phyloP scores from a whole-genome alignment of 1,139 yeast genomes.

The Saccharomyces uvarum region DNA sequence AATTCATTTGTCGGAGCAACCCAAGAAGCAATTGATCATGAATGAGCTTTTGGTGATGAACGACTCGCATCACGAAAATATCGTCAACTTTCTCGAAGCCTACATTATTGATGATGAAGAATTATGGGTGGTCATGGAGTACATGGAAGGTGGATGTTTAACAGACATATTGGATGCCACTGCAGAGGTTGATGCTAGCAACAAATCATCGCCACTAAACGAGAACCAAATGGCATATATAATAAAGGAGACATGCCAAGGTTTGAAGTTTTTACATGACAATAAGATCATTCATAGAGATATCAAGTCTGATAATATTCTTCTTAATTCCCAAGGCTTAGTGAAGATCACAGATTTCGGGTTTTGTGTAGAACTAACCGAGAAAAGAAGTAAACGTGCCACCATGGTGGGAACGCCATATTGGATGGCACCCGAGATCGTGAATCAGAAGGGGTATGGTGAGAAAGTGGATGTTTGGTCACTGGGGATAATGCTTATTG shows the following conservation, averaged over 20 bases:
- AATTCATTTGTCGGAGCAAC: slow-evolving; percentile 85
- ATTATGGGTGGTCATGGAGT: slow-evolving; percentile 89
- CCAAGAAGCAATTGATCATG: slow-evolving; percentile 82
- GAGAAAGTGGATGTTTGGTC: slow-evolving; percentile 97
- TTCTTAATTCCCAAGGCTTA: slow-evolving; percentile 73
- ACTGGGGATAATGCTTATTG: slow-evolving; percentile 92
- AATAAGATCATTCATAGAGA: slow-evolving; percentile 91
- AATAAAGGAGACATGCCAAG: slow-evolving; percentile 81
- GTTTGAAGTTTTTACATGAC: slow-evolving; percentile 79
- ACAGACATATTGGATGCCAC: slow-evolving; percentile 80
- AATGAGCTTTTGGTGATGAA: slow-evolving; percentile 92
- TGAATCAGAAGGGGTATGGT: slow-evolving; percentile 87
- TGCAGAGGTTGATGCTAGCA: slow-evolving; percentile 32
- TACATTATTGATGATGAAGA: slow-evolving; percentile 49
- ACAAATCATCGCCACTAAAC: slow-evolving; percentile 34
- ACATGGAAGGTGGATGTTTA: slow-evolving; percentile 78
- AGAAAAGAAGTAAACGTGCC: slow-evolving; percentile 82
- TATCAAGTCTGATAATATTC: slow-evolving; percentile 86
- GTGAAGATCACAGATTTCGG: slow-evolving; percentile 96
- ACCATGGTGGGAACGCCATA: slow-evolving; percentile 98
- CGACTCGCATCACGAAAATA: slow-evolving; percentile 79
- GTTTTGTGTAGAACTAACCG: slow-evolving; percentile 90
- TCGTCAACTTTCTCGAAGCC: slow-evolving; percentile 83
- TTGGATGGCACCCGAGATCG: slow-evolving; percentile 99
- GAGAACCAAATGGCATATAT: slow-evolving; percentile 80